These are phyloP conservation scores for Pythium volutum DNA, from an alignment of 352 stramenopile species.

Conservation along the genomic window DNA sequence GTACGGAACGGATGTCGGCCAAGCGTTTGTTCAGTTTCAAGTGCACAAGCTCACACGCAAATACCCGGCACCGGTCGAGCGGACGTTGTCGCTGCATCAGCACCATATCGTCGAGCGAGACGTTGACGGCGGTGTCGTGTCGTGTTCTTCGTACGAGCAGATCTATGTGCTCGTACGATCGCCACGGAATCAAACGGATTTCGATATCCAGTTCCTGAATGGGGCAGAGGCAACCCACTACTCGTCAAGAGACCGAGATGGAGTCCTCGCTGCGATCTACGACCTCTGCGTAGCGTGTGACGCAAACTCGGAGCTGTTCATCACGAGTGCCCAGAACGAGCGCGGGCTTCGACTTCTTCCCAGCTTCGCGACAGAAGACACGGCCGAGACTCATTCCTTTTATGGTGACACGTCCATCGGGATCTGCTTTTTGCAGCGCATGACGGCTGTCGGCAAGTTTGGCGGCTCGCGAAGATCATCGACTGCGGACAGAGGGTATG, in stretches of 20 bases:
- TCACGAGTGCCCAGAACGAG: constrained; percentile 65
- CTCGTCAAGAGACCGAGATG: constrained; percentile 61
- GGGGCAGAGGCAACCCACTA: constrained; percentile 55
- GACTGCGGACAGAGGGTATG: constrained; percentile 61
- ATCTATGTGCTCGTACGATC: constrained; percentile 73
- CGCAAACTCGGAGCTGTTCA: constrained; percentile 69
- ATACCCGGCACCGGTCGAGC: constrained; percentile 41
- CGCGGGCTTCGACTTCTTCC: constrained; percentile 65
- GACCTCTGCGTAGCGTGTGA: constrained; percentile 77
- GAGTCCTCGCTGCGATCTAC: constrained; percentile 70
- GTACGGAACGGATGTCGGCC: constrained; percentile 44
- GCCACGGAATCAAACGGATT: constrained; percentile 39
- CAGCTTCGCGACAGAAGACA: constrained; percentile 70
- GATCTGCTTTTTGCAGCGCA: constrained; percentile 74
- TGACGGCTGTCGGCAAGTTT: constrained; percentile 67
- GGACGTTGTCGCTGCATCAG: constrained; percentile 65
- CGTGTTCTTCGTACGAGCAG: constrained; percentile 56
- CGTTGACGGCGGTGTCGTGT: constrained; percentile 42
- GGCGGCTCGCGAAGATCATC: constrained; percentile 43
- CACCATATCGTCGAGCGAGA: constrained; percentile 73
- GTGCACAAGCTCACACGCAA: constrained; percentile 71
- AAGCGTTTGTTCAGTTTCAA: constrained; percentile 69
- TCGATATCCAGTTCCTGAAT: constrained; percentile 75
- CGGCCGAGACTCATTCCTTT: constrained; percentile 64
- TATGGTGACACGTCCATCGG: constrained; percentile 81